Conservation (phyloP, 345 rosid species). For the Eucalyptus marginata region DNA sequence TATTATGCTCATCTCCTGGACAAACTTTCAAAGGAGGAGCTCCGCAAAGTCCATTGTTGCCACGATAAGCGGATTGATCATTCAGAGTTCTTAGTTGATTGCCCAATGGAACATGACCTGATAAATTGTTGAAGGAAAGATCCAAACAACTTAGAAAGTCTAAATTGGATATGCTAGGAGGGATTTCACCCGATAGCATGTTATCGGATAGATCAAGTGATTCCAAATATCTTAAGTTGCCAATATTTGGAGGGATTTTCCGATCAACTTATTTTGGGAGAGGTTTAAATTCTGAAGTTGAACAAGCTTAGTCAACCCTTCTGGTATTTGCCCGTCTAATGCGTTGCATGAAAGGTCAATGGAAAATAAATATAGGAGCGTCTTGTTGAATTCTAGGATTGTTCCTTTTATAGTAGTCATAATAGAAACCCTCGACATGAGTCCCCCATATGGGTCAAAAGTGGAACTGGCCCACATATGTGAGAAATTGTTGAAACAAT, state of each 20-base stretch:
- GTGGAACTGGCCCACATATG: accelerated
- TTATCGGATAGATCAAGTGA: background rate
- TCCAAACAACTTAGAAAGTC: background rate
- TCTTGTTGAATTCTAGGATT: background rate
- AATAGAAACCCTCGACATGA: accelerated
- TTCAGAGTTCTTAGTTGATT: accelerated
- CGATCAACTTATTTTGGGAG: background rate
- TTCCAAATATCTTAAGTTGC: background rate
- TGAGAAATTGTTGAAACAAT: background rate
- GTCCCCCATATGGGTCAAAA: background rate
- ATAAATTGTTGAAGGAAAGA: background rate
- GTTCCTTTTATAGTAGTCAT: accelerated
- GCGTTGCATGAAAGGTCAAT: background rate
- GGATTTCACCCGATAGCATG: background rate
- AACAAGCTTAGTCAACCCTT: background rate
- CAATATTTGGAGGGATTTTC: accelerated
- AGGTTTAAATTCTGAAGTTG: background rate
- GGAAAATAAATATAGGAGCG: background rate
- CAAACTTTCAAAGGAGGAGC: background rate
- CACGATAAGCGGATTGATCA: accelerated
- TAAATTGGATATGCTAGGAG: background rate
- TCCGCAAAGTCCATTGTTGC: background rate
- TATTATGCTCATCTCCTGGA: background rate
- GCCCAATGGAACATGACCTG: background rate
- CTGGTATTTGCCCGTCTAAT: background rate